Percentiles rank a stretch among this genome's conserved stretches.
Conservation (phyloP, 2,329 filamentous ascomycete species). For the Aspergillus fijiensis region DNA sequence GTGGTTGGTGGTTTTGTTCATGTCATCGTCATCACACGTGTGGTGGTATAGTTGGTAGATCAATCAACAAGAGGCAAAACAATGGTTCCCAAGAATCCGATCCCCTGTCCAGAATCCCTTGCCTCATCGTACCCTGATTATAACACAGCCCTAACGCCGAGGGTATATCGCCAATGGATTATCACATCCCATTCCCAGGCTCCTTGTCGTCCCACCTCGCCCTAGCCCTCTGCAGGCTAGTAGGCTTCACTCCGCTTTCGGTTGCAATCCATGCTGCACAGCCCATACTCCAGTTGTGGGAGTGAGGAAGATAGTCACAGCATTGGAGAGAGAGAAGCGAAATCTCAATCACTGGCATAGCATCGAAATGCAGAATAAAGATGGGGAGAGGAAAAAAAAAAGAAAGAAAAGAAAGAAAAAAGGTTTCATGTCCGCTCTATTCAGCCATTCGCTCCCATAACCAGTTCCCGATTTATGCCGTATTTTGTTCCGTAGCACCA, state of each 20-base stretch:
- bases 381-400: background rate
- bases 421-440: background rate
- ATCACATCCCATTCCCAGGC: background rate
- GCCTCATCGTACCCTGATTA: background rate
- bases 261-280: background rate
- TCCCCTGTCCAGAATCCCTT: too few species aligned
- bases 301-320: background rate
- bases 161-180: background rate
- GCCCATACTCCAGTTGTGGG: background rate
- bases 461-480: constrained; percentile 7
- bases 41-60: too few species aligned
- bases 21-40: too few species aligned
- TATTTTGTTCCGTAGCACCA: constrained; percentile 9
- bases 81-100: too few species aligned
- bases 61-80: too few species aligned
- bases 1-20: too few species aligned
- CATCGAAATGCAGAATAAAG: background rate
- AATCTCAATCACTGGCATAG: background rate
- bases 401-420: background rate
- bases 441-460: background rate
- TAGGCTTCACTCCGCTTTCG: background rate
- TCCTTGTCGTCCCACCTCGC: background rate
- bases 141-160: background rate
- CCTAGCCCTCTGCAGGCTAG: background rate
- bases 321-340: background rate